Base-by-base conservation (phyloP, 2,329 filamentous ascomycete species). In the Colletotrichum truncatum region DNA sequence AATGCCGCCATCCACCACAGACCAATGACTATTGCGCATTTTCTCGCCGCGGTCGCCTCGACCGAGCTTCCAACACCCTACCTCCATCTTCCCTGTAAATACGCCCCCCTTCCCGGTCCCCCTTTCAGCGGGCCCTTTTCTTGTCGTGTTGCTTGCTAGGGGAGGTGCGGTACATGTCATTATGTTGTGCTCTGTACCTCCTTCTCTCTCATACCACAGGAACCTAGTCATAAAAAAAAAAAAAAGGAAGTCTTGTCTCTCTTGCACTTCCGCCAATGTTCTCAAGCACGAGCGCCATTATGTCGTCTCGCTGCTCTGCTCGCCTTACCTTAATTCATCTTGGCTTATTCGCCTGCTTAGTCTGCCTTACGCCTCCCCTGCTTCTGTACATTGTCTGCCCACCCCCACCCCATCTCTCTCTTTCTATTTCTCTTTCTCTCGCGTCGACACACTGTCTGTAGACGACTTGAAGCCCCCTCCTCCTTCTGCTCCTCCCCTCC, bases 211-310 rank as follows among this genome's bases (percentile, higher is more conserved):
- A 28, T 18, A 28, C 51, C 23, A 34, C 21, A 26, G 32, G 36
- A 58, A 51, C 60, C 45, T 30, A 38, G 45, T 60, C 49, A 46
- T 43, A 23, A n/a, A 38, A 52, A 39, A n/a, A n/a, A n/a, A n/a
- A n/a, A n/a, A n/a, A n/a, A n/a, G n/a, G n/a, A 60, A 53, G 61
- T 60, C 55, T 64, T 64, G 61, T 64, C 61, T 46, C 49, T 65
- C 49, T 53, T 32, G 30, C 25, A 32, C 32, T 61, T 55, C 56
- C 39, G 48, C 62, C 34, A 30, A 32, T 41, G 21, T 14, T 28
- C 60, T 32, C 48, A 41, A 32, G 48, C 34, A 41, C 14, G 57
- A 55, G 57, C 62, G 45, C 43, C 30, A 52, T 45, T 25, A 41
- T 21, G n/a, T 56, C 30, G 32, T 25, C 41, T 57, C 8, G 53